These are phyloP conservation scores for Proliferodiscus dingleyae DNA, from an alignment of 2,329 filamentous ascomycete genomes.

Conservation along the genomic window DNA sequence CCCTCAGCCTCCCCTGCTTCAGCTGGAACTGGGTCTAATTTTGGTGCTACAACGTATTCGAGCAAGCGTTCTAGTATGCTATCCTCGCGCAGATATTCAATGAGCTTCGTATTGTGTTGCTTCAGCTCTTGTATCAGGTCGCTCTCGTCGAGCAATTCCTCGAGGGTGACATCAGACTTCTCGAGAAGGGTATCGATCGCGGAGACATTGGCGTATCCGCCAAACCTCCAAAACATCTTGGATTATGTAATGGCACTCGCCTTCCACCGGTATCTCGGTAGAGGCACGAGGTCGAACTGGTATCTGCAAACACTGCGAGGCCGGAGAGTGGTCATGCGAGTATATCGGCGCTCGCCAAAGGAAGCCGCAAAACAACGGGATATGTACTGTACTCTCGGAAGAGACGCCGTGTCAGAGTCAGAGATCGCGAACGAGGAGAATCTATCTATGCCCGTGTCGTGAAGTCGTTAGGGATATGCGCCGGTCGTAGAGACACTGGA, in stretches of 20 bases:
- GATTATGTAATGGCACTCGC: conserved; percentile 28
- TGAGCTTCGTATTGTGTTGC: conserved; percentile 94
- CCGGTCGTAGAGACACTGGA: conserved; percentile 14
- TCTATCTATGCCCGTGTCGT: conserved; percentile 21
- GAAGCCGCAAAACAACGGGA: conserved; percentile 10
- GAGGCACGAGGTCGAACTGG: conserved; percentile 21
- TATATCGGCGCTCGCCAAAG: conserved; percentile 19
- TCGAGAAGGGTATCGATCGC: conserved; percentile 96
- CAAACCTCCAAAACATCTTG: conserved; percentile 99
- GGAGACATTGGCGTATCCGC: conserved; percentile 96
- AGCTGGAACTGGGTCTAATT: conserved; percentile 52
- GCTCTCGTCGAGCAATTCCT: conserved; percentile 92
- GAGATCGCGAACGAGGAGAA: conserved; percentile 12
- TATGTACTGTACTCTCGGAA: conserved; percentile 18
- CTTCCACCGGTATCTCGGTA: conserved; percentile 24
- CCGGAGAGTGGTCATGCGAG: conserved; percentile 29
- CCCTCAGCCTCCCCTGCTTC: conserved; percentile 48
- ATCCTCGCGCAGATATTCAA: conserved; percentile 90
- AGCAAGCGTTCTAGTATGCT: conserved; percentile 78
- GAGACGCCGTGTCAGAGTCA: conserved; percentile 14
- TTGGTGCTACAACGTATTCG: conserved; percentile 84
- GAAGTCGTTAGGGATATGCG: conserved; percentile 20
- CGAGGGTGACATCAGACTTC: conserved; percentile 87
- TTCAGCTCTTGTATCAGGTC: conserved; percentile 97
- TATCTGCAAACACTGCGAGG: conserved; percentile 17